These are phyloP conservation scores for Solanum chaucha DNA, from an alignment of 257 asterid genomes.

Conservation along the genomic window DNA sequence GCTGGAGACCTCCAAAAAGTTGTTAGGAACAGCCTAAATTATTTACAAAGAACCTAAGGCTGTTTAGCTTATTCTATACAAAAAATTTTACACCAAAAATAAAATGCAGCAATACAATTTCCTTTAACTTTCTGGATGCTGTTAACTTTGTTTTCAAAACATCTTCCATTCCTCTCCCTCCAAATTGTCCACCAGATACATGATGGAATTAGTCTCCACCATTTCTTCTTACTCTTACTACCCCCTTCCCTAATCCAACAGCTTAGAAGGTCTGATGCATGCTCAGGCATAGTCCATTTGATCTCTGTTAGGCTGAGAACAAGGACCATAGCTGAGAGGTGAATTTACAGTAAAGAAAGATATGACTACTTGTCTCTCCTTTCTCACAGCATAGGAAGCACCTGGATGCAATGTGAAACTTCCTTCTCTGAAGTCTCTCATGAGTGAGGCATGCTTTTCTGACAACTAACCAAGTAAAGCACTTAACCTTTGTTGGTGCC, in stretches of 20 bases:
- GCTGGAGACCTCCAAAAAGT: not conserved
- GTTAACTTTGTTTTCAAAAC: not conserved
- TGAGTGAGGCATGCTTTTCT: not conserved
- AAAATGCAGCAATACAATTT: not conserved
- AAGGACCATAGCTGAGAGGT: not conserved
- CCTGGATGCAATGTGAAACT: not conserved
- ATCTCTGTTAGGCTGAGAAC: not conserved
- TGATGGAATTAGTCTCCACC: not conserved
- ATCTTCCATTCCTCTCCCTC: not conserved
- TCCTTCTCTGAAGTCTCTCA: not conserved
- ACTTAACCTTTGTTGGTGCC: not conserved
- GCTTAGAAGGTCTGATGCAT: not conserved
- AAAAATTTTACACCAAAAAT: not conserved
- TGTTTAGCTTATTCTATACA: not conserved
- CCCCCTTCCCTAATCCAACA: not conserved
- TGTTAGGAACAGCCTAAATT: not conserved
- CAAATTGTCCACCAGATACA: not conserved
- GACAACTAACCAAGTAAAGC: not conserved
- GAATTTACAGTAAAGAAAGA: not conserved
- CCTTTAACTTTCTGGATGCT: not conserved
- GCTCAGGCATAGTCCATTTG: not conserved
- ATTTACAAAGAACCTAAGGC: not conserved
- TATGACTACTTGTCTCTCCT: not conserved
- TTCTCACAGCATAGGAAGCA: not conserved
- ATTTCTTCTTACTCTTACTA: not conserved